A percentile compares a stretch with the other conserved stretches of the same genome.
phyloP scores from a whole-genome alignment of 495 filamentous ascomycete genomes.

The Mycothermus thermophilus region DNA sequence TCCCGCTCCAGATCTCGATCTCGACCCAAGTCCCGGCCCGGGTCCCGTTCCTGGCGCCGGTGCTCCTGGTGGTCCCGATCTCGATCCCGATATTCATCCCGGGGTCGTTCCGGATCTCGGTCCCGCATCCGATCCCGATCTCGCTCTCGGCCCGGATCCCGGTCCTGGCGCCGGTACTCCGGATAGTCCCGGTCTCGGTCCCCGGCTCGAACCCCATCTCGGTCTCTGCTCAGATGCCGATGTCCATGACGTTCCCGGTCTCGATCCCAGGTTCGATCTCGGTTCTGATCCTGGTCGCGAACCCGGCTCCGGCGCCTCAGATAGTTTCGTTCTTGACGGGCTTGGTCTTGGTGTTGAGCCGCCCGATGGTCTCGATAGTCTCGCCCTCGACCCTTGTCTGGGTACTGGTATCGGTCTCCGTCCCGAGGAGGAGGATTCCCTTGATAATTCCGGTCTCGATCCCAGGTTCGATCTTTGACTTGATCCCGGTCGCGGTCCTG shows the following conservation, averaged over 20 bases:
- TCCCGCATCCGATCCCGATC: background rate
- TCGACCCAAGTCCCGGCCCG: background rate
- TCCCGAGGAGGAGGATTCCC: too few species aligned
- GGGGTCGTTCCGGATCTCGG: background rate
- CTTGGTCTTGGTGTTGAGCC: too few species aligned
- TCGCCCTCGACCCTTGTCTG: background rate
- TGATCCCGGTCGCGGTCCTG: background rate
- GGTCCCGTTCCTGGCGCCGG: background rate
- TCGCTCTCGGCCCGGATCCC: background rate
- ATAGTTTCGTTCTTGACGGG: too few species aligned
- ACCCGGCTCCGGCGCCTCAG: background rate
- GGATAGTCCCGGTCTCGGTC: background rate
- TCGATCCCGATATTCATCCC: slow-evolving; percentile 1
- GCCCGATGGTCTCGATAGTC: too few species aligned
- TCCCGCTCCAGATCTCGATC: background rate
- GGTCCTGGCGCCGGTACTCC: background rate
- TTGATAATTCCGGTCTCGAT: background rate
- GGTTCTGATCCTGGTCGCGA: background rate
- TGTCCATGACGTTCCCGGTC: slow-evolving; percentile 1
- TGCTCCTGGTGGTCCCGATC: background rate
- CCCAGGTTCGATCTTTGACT: slow-evolving; percentile 1
- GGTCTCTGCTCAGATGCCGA: background rate
- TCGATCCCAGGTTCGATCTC: background rate
- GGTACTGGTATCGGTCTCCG: background rate
- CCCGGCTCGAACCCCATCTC: background rate